phyloP scores from a whole-genome alignment of 2,329 filamentous ascomycete genomes.

The Alternaria dauci region DNA sequence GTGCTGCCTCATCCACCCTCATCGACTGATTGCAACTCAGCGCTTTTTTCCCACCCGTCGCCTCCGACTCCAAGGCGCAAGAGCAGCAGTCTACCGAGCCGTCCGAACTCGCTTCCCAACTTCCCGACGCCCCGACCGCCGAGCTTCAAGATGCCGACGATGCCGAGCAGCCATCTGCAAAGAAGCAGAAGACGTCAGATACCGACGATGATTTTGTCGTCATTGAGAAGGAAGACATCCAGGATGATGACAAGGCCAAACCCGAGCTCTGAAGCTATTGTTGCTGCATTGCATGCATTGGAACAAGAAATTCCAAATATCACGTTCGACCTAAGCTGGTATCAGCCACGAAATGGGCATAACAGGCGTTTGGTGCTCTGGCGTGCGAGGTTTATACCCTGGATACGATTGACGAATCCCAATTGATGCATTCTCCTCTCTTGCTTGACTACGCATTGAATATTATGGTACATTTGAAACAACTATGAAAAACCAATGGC shows the following conservation, averaged over 20 bases:
- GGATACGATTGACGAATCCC: not conserved
- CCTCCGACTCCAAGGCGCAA: slow-evolving; percentile 19
- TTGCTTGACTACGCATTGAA: no score
- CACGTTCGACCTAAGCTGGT: no score
- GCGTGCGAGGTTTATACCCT: slow-evolving; percentile 17
- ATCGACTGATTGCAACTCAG: slow-evolving; percentile 28
- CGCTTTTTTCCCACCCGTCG: slow-evolving; percentile 47
- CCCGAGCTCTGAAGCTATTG: slow-evolving; percentile 9
- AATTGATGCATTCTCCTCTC: no score
- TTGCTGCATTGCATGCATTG: no score
- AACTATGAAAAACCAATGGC: not conserved
- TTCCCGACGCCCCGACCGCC: slow-evolving; percentile 59
- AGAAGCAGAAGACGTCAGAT: slow-evolving; percentile 57
- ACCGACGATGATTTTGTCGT: slow-evolving; percentile 46
- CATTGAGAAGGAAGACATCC: slow-evolving; percentile 37
- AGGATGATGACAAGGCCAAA: slow-evolving; percentile 30
- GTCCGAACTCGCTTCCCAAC: slow-evolving; percentile 50
- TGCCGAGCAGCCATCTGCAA: slow-evolving; percentile 49
- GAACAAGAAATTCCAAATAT: no score
- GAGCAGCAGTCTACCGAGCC: slow-evolving; percentile 40
- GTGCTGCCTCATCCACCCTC: not conserved
- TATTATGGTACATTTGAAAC: not conserved
- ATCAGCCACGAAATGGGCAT: not conserved
- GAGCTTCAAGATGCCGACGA: slow-evolving; percentile 57
- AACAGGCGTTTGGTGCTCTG: not conserved